These are phyloP conservation scores for Silybum marianum DNA, from an alignment of 129 eudicot genomes.

Conservation along the genomic window DNA sequence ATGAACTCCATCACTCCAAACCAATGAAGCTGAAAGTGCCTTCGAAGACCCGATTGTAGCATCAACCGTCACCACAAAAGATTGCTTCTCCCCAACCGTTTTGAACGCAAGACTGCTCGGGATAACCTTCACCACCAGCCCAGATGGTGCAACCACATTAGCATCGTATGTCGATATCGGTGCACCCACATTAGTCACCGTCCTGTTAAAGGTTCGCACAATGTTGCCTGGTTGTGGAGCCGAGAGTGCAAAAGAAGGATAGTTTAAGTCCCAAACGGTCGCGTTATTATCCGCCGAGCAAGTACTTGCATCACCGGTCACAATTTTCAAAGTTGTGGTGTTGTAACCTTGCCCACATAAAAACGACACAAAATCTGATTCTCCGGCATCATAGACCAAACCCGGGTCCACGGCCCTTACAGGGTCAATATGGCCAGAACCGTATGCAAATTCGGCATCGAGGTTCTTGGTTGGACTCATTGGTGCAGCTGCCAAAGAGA, in stretches of 20 bases:
- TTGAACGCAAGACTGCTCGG: conserved; percentile 42
- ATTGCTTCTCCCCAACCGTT: conserved; percentile 37
- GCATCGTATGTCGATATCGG: conserved; percentile 36
- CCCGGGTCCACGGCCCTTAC: conserved; percentile 45
- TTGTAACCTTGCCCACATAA: conserved; percentile 58
- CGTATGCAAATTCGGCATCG: conserved; percentile 56
- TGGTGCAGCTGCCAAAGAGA: conserved; percentile 28
- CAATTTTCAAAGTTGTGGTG: conserved; percentile 11
- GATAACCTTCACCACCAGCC: conserved; percentile 39
- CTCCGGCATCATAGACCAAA: conserved; percentile 48
- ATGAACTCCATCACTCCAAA: conserved; percentile 63
- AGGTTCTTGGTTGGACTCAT: conserved; percentile 33
- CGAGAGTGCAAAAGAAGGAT: conserved; percentile 54
- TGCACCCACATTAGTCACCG: conserved; percentile 56
- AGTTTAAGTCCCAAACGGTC: conserved; percentile 47
- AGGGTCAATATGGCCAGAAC: conserved; percentile 56
- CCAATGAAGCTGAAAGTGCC: conserved; percentile 48
- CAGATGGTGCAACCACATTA: conserved; percentile 37
- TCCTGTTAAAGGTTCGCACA: conserved; percentile 33
- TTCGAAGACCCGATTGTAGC: conserved; percentile 19
- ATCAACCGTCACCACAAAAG: conserved; percentile 47
- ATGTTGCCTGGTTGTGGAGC: neutral
- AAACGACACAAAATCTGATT: conserved; percentile 40
- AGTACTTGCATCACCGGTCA: conserved; percentile 37
- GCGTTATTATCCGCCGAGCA: conserved; percentile 24